A percentile compares a stretch with the other conserved stretches of the same genome.
phyloP scores from a whole-genome alignment of 352 stramenopile genomes.

The Thalassiosira mediterranea region DNA sequence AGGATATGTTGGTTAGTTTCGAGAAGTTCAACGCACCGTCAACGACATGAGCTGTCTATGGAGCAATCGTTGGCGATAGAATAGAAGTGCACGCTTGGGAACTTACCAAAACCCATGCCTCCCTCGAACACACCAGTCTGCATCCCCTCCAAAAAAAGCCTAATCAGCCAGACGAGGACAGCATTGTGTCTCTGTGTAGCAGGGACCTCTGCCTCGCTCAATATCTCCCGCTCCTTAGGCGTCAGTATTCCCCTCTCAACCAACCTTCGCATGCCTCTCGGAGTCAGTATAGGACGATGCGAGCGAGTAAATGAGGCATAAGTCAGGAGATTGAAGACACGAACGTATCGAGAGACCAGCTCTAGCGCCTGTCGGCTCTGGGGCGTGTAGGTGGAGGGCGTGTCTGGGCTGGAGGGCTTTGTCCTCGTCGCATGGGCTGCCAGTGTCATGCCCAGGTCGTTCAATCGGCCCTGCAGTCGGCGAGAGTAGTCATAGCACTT shows the following conservation, averaged over 20 bases:
- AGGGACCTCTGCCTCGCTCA: constrained; percentile 74
- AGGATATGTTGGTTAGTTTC: no score
- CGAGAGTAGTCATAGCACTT: constrained; percentile 82
- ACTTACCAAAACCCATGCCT: constrained; percentile 65
- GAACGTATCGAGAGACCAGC: constrained; percentile 78
- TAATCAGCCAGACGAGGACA: constrained; percentile 81
- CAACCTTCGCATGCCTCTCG: constrained; percentile 78
- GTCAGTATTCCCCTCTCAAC: constrained; percentile 83
- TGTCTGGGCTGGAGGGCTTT: constrained; percentile 46
- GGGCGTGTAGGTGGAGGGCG: constrained; percentile 72
- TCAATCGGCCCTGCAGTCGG: constrained; percentile 79
- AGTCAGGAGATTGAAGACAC: constrained; percentile 85
- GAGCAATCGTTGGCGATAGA: no score
- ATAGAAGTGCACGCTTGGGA: no score
- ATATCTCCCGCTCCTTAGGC: constrained; percentile 67
- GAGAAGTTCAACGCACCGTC: no score
- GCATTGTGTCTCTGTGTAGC: constrained; percentile 82
- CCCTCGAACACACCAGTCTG: constrained; percentile 76
- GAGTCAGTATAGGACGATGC: constrained; percentile 84
- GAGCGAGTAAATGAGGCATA: constrained; percentile 84
- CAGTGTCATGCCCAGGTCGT: constrained; percentile 83
- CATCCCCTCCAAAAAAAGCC: constrained; percentile 76
- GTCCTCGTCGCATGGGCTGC: constrained; percentile 72
- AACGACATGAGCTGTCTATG: no score
- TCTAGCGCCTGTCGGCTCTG: constrained; percentile 73